Evolutionary conservation across 1,284 basidiomycete species (phyloP), one percentile per base, ranked within the genome.

Genomic region (Gomphus bonarii): DNA sequence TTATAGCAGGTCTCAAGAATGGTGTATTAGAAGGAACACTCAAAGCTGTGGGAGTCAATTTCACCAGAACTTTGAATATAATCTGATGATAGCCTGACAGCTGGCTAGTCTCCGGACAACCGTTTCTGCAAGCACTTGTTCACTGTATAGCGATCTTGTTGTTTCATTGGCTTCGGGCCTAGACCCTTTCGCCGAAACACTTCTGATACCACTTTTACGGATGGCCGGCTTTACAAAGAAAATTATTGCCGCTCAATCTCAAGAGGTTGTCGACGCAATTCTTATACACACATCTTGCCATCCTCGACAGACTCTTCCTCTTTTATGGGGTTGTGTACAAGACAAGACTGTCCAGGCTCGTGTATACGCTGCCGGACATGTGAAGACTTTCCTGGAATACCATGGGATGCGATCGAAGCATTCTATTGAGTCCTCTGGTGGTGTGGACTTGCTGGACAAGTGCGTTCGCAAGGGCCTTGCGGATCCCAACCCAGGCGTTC

Each of bases 151-250:
- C 42, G 94, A 98, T 64, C 75, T 98, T 22, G 82, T 85, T 22
- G 67, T 75, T 43, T 71, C 81, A 18, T 78, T 98, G 14, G 85
- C 85, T n/a, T 65, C 80, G 4, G 72, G 75, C 14, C 73, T 94
- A 35, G 91, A 97, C 68, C 82, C 82, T 0, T 82, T 86, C 62
- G 85, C 84, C 64, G 95, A 97, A 56, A 68, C 75, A 0, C 68
- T 97, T 3, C 74, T 95, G 54, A 78, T 80, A 10, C 79, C 87
- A 61, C 78, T 97, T 7, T 76, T 95, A 35, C 84, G 83, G 62
- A 91, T 99, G 91, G 85, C 91, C 28, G 85, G 85, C 7, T 85
- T 91, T 59, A 98, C 95, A n/a, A 99, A 99, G 72, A 97, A 94
- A 68, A 85, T 98, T 49, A 82, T 87, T 35, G 92, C 90, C 11